These are phyloP conservation scores for Penicillium sp. DNA, from an alignment of 2,329 filamentous ascomycete species.

Conservation along the genomic window DNA sequence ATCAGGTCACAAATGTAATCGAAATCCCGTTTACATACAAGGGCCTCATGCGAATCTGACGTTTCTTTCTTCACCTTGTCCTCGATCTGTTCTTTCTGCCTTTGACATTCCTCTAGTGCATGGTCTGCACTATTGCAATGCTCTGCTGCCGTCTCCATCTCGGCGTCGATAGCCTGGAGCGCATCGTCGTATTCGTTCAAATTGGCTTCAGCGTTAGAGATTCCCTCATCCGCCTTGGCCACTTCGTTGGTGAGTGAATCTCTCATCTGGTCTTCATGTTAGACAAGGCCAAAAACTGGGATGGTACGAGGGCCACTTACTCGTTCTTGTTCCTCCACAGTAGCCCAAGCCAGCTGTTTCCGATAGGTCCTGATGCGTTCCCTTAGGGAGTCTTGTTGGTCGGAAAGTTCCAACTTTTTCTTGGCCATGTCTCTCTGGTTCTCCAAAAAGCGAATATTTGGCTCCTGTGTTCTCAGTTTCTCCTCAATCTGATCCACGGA, in stretches of 20 bases:
- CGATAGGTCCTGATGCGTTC: conserved; percentile 64
- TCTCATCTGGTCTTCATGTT: conserved; percentile 36
- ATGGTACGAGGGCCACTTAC: conserved; percentile 34
- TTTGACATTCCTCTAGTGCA: conserved; percentile 51
- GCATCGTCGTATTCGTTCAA: conserved; percentile 54
- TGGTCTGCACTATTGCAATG: conserved; percentile 53
- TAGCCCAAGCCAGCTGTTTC: conserved; percentile 81
- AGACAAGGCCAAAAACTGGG: conserved; percentile 12
- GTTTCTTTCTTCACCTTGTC: conserved; percentile 54
- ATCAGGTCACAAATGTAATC: neutral
- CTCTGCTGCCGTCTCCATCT: conserved; percentile 49
- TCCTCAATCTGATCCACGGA: conserved; percentile 73
- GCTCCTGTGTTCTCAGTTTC: conserved; percentile 65
- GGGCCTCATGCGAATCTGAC: conserved; percentile 57
- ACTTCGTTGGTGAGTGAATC: conserved; percentile 47
- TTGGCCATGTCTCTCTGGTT: conserved; percentile 66
- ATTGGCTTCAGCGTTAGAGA: conserved; percentile 54
- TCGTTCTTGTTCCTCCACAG: conserved; percentile 78
- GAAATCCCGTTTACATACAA: conserved; percentile 40
- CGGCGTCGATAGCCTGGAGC: conserved; percentile 52
- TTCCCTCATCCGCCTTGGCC: conserved; percentile 51
- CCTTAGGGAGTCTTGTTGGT: conserved; percentile 70
- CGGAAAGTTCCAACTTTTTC: conserved; percentile 67
- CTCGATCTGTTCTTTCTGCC: conserved; percentile 60
- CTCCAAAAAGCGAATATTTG: conserved; percentile 68